A percentile compares a stretch with the other conserved stretches of the same genome.
phyloP scores from a whole-genome alignment of 805 yeast genomes.

The Wickerhamiella kazuoi region DNA sequence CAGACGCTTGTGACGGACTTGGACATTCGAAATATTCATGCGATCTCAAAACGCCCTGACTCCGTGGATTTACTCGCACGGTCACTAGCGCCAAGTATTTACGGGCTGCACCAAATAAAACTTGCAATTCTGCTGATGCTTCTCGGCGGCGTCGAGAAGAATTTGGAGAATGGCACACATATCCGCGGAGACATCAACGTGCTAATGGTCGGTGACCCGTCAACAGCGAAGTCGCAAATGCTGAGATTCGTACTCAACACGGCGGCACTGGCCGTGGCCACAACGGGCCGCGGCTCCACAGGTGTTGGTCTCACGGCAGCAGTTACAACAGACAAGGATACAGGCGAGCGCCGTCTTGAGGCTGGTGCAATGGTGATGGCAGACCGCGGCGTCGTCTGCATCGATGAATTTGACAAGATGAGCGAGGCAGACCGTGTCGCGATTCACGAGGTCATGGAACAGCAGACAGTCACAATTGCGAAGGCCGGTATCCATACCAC shows the following conservation, averaged over 20 bases:
- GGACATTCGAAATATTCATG: slow-evolving; percentile 76
- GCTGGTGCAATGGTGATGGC: slow-evolving; percentile 99
- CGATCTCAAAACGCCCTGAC: slow-evolving; percentile 47
- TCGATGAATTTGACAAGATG: slow-evolving; percentile 98
- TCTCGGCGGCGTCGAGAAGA: slow-evolving; percentile 87
- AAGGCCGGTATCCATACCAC: slow-evolving; percentile 97
- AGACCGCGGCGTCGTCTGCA: slow-evolving; percentile 93
- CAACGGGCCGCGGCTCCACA: slow-evolving; percentile 98
- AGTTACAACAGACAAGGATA: slow-evolving; percentile 87
- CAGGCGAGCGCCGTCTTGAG: slow-evolving; percentile 90
- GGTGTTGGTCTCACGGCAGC: slow-evolving; percentile 99
- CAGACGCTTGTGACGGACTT: slow-evolving; percentile 51
- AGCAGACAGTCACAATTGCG: slow-evolving; percentile 94
- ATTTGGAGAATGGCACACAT: slow-evolving; percentile 86
- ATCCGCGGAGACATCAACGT: slow-evolving; percentile 95
- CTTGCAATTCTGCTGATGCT: slow-evolving; percentile 81
- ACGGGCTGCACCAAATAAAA: slow-evolving; percentile 81
- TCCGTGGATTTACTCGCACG: slow-evolving; percentile 65
- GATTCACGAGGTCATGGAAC: slow-evolving; percentile 99
- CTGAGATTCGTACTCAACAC: slow-evolving; percentile 86
- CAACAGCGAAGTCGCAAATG: slow-evolving; percentile 95
- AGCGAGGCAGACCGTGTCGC: slow-evolving; percentile 93
- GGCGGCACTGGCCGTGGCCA: slow-evolving; percentile 88
- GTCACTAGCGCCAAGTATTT: slow-evolving; percentile 89
- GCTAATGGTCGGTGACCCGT: slow-evolving; percentile 96